phyloP scores from a whole-genome alignment of 2,329 filamentous ascomycete species.

The Knufia petricola region DNA sequence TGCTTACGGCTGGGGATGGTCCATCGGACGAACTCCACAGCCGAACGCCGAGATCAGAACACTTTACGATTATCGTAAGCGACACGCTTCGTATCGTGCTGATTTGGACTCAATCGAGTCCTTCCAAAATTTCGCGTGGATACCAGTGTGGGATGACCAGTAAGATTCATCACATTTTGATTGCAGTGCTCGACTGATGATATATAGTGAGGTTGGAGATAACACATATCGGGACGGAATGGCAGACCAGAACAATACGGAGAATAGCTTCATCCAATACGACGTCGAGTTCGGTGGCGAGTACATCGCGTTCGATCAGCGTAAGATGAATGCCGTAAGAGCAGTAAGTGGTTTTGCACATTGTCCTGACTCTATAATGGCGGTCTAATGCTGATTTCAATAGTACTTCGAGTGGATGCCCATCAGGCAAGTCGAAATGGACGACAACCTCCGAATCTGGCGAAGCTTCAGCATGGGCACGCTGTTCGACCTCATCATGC shows the following conservation, averaged over 20 bases:
- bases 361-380: conserved; percentile 53
- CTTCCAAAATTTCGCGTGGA: conserved; percentile 52
- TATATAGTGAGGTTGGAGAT: conserved; percentile 44
- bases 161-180: too few relatives aligned
- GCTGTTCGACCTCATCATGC: conserved; percentile 57
- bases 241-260: conserved; percentile 54
- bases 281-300: conserved; percentile 37
- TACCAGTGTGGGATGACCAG: conserved; percentile 33
- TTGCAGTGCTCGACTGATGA: not conserved
- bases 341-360: conserved; percentile 45
- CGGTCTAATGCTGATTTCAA: conserved; percentile 15
- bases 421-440: conserved; percentile 53
- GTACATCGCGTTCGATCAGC: conserved; percentile 55
- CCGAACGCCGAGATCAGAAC: conserved; percentile 44
- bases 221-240: conserved; percentile 57
- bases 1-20: conserved; percentile 44
- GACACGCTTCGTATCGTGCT: conserved; percentile 50
- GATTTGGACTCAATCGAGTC: conserved; percentile 49
- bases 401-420: conserved; percentile 22
- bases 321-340: conserved; percentile 63
- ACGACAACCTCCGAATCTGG: conserved; percentile 62
- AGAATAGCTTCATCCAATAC: conserved; percentile 48
- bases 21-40: conserved; percentile 43
- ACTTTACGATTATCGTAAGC: conserved; percentile 45
- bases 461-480: conserved; percentile 56